Conservation (phyloP, 441 rosid genomes). For the Melianthus villosus region DNA sequence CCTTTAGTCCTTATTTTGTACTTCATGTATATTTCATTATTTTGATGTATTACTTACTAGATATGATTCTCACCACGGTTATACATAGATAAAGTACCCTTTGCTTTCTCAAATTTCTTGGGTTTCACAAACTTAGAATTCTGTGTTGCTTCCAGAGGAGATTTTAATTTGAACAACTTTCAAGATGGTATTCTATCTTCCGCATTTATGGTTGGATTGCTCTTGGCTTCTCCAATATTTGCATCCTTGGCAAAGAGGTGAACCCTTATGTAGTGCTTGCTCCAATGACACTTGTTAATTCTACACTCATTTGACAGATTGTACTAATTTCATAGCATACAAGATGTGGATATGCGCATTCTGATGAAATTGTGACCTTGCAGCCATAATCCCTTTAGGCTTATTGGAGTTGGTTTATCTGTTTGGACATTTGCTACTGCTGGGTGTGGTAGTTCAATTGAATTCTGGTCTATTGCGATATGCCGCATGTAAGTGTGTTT, state of each 20-base stretch:
- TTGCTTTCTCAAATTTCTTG: too few species aligned
- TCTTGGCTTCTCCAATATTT: constrained; percentile 78
- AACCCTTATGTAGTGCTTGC: constrained; percentile 2
- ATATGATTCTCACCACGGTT: too few species aligned
- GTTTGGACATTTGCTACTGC: constrained; percentile 70
- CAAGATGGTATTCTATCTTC: constrained; percentile 86
- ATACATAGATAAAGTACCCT: too few species aligned
- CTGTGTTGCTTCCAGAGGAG: constrained; percentile 39
- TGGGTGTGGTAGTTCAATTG: constrained; percentile 69
- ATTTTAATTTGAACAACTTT: constrained; percentile 66
- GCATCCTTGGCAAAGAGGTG: constrained; percentile 83
- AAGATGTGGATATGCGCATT: too few species aligned
- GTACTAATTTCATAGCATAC: too few species aligned
- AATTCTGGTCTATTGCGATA: constrained; percentile 73
- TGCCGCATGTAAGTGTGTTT: constrained; percentile 67
- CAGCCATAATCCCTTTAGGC: constrained; percentile 87
- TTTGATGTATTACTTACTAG: too few species aligned
- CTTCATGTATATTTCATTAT: not conserved
- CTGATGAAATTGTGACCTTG: constrained; percentile 13
- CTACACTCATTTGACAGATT: too few species aligned
- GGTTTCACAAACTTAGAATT: not conserved
- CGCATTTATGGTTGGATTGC: constrained; percentile 96
- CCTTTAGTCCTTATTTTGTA: constrained; percentile 4
- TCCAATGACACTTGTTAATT: too few species aligned
- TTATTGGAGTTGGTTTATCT: constrained; percentile 78